Conservation (phyloP, 2,329 filamentous ascomycete species). For the Nothopassalora personata region DNA sequence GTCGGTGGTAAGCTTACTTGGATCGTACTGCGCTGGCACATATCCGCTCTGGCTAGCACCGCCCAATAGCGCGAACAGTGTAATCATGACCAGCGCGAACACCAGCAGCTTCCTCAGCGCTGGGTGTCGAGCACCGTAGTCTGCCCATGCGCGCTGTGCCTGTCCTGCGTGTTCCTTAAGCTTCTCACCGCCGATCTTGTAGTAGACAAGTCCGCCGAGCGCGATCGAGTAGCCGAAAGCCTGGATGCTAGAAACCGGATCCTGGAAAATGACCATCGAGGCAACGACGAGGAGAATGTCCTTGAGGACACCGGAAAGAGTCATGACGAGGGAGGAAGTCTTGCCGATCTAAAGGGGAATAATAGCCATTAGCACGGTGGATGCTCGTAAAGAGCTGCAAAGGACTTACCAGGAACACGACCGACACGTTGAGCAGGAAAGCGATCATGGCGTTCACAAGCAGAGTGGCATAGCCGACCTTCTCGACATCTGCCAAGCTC, state of each 20-base stretch:
- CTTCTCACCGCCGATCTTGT: slow-evolving; percentile 79
- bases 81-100: slow-evolving; percentile 57
- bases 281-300: slow-evolving; percentile 76
- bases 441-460: slow-evolving; percentile 72
- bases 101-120: slow-evolving; percentile 72
- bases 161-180: slow-evolving; percentile 73
- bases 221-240: slow-evolving; percentile 81
- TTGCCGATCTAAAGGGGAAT: slow-evolving; percentile 63
- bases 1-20: slow-evolving; percentile 14
- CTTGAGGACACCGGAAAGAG: slow-evolving; percentile 81
- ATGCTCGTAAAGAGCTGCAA: neutral
- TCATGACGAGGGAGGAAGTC: slow-evolving; percentile 79
- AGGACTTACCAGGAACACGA: slow-evolving; percentile 71
- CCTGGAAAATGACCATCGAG: slow-evolving; percentile 77
- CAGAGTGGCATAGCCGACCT: slow-evolving; percentile 67
- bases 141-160: slow-evolving; percentile 72
- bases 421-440: slow-evolving; percentile 77
- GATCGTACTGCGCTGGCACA: slow-evolving; percentile 23
- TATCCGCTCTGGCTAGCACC: slow-evolving; percentile 33
- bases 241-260: slow-evolving; percentile 68
- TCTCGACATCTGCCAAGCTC: slow-evolving; percentile 63
- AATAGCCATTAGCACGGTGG: neutral
- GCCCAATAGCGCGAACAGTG: slow-evolving; percentile 64
- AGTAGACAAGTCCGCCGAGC: slow-evolving; percentile 73
- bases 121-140: slow-evolving; percentile 74